These are phyloP conservation scores for Termitomyces sp. DNA, from an alignment of 768 basidiomycete species.

Conservation along the genomic window DNA sequence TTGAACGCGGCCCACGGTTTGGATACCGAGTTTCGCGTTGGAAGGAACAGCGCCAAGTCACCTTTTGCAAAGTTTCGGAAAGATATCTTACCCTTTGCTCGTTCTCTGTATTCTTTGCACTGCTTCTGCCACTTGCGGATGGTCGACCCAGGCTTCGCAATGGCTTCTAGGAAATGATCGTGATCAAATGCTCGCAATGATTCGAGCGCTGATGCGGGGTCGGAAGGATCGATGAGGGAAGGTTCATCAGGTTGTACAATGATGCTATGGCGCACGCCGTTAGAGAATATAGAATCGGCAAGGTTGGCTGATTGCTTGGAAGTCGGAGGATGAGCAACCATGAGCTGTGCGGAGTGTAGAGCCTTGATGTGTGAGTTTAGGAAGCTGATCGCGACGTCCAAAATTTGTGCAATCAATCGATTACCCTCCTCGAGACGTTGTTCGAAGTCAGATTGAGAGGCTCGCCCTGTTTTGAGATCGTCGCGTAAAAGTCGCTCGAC, in stretches of 20 bases:
- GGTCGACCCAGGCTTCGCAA: constrained; percentile 78
- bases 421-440: constrained; percentile 61
- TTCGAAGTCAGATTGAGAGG: constrained; percentile 66
- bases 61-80: constrained; percentile 95
- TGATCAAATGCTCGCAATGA: constrained; percentile 74
- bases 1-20: constrained; percentile 99
- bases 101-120: constrained; percentile 92
- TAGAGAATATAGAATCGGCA: constrained; percentile 48
- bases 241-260: constrained; percentile 59
- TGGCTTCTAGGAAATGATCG: constrained; percentile 79
- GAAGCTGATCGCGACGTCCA: constrained; percentile 78
- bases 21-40: constrained; percentile 89
- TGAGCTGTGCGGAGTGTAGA: constrained; percentile 55
- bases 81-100: constrained; percentile 95
- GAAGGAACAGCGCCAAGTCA: constrained; percentile 92
- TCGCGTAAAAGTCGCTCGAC: constrained; percentile 70
- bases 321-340: constrained; percentile 50
- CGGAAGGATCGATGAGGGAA: constrained; percentile 74
- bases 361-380: constrained; percentile 76
- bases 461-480: constrained; percentile 66
- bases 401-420: constrained; percentile 75
- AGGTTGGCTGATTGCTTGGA: constrained; percentile 43
- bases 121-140: constrained; percentile 98
- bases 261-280: constrained; percentile 52
- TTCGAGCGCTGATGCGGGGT: constrained; percentile 68